Evolutionary conservation across 306 rosid species (phyloP).

Genomic region (Cicer yamashitae): DNA sequence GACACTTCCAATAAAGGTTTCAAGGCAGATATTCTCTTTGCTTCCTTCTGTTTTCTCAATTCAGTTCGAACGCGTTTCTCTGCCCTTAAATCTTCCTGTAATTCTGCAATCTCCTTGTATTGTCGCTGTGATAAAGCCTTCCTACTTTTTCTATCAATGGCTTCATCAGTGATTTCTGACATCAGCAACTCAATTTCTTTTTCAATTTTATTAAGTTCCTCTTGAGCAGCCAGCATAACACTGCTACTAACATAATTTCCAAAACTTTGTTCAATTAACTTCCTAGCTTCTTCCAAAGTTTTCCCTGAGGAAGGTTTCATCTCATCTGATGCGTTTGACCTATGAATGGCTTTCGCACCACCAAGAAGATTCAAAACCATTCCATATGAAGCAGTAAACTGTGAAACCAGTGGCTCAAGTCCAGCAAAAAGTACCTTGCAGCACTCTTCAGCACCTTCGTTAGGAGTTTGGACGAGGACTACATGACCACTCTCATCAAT

Average conservation of each 20-base stretch:
- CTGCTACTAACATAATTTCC: slow-evolving; percentile 96
- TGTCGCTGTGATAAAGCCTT: slow-evolving; percentile 66
- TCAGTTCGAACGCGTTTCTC: slow-evolving; percentile 74
- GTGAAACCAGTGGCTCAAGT: slow-evolving; percentile 92
- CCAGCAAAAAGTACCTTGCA: slow-evolving; percentile 91
- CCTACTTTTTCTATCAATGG: slow-evolving; percentile 81
- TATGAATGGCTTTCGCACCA: slow-evolving; percentile 77
- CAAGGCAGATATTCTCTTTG: slow-evolving; percentile 68
- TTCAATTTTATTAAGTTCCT: slow-evolving; percentile 72
- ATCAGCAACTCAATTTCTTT: slow-evolving; percentile 74
- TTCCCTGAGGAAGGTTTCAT: slow-evolving; percentile 58
- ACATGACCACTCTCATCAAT: slow-evolving; percentile 86
- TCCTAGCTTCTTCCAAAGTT: slow-evolving; percentile 95
- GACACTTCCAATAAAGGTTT: slow-evolving; percentile 70
- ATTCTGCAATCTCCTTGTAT: slow-evolving; percentile 79
- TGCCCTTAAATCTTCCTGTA: slow-evolving; percentile 82
- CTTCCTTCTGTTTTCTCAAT: slow-evolving; percentile 74
- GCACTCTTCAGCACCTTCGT: slow-evolving; percentile 94
- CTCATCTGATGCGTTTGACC: slow-evolving; percentile 65
- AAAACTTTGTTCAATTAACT: slow-evolving; percentile 95
- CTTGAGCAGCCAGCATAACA: slow-evolving; percentile 96
- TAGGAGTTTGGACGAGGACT: slow-evolving; percentile 83
- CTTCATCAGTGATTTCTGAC: slow-evolving; percentile 77
- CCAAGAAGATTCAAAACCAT: slow-evolving; percentile 96
- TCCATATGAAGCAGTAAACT: slow-evolving; percentile 96